These are phyloP conservation scores for Emmonsia crescens DNA, from an alignment of 2,329 filamentous ascomycete genomes.

Conservation along the genomic window DNA sequence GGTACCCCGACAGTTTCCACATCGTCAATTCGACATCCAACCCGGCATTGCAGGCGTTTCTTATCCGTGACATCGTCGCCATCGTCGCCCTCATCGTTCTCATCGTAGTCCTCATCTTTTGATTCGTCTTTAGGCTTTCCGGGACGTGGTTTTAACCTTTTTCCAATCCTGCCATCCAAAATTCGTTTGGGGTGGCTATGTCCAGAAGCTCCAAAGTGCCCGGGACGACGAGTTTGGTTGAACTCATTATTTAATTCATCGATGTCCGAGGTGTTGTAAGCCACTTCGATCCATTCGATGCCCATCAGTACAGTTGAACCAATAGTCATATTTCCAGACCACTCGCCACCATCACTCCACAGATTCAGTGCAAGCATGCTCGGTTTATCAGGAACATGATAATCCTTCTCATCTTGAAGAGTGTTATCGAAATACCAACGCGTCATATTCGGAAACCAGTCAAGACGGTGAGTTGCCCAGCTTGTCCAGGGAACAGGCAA, in stretches of 20 bases:
- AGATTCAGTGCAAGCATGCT: conserved; percentile 32
- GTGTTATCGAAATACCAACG: conserved; percentile 29
- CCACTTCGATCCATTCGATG: conserved; percentile 34
- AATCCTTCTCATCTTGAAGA: conserved; percentile 22
- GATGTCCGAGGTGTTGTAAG: conserved; percentile 22
- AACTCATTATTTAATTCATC: neutral
- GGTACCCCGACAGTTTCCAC: conserved; percentile 11
- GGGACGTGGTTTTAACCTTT: neutral
- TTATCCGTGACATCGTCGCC: conserved; percentile 15
- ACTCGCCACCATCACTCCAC: conserved; percentile 34
- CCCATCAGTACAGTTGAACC: conserved; percentile 29
- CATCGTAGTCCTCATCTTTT: conserved; percentile 13
- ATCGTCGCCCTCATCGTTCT: conserved; percentile 22
- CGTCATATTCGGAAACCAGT: conserved; percentile 28
- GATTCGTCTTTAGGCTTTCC: neutral
- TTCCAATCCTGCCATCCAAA: neutral
- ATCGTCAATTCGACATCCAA: conserved; percentile 13
- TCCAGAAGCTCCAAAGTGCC: neutral
- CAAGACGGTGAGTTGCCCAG: conserved; percentile 32
- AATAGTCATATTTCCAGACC: conserved; percentile 32
- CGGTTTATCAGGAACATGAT: conserved; percentile 26
- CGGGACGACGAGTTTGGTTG: neutral
- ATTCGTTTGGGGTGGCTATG: neutral
- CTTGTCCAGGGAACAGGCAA: conserved; percentile 29
- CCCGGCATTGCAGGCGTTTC: conserved; percentile 3